Percentiles rank a stretch among this genome's conserved stretches.
These are phyloP conservation scores for Calonectria henricotiae DNA, from an alignment of 2,329 filamentous ascomycete genomes.

Conservation along the genomic window DNA sequence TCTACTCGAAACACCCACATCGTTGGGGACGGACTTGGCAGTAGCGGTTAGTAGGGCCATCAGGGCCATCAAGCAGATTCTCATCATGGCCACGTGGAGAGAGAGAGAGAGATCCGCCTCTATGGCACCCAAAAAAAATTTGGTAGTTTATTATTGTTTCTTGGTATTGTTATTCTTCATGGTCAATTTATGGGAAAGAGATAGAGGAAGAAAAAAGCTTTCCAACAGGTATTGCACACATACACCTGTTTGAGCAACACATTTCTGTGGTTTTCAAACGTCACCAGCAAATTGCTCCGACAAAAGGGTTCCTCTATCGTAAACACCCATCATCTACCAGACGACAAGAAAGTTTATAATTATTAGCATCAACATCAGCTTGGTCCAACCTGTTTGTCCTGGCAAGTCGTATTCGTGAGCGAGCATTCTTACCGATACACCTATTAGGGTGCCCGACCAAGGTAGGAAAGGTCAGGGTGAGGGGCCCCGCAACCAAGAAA, in stretches of 20 bases:
- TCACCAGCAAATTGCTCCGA: neutral
- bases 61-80: conserved; percentile 5
- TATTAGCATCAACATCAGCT: no score
- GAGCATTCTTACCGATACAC: conserved; percentile 2
- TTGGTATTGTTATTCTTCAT: neutral
- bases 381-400: no score
- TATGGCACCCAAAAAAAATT: neutral
- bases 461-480: conserved; percentile 7
- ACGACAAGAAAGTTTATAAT: no score
- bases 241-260: neutral
- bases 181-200: no score
- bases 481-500: conserved; percentile 16
- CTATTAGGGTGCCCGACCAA: conserved; percentile 7
- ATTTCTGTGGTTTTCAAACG: neutral
- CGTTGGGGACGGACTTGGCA: conserved; percentile 1
- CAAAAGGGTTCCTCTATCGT: neutral
- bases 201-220: no score
- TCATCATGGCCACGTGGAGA: neutral
- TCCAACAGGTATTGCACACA: no score
- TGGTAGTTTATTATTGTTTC: neutral
- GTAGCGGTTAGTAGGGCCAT: conserved; percentile 7
- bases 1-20: neutral
- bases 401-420: conserved; percentile 11
- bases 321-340: neutral
- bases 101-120: neutral